phyloP scores from a whole-genome alignment of 352 stramenopile species.

The Phytophthora foliorum region DNA sequence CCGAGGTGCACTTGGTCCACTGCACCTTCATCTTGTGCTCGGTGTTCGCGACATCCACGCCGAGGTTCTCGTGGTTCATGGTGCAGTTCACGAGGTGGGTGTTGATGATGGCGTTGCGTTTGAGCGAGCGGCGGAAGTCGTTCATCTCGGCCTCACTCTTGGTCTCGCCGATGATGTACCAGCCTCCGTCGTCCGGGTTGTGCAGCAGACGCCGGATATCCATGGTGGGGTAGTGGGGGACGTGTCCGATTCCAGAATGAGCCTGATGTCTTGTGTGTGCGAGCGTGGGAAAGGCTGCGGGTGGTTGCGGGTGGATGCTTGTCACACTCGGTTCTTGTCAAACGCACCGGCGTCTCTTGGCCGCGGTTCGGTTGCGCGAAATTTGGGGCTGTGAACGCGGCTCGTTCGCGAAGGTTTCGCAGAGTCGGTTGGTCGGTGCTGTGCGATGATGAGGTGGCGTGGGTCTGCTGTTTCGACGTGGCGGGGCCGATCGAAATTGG shows the following conservation, averaged over 20 bases:
- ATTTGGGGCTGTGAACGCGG: conserved; percentile 14
- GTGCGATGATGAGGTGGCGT: conserved; percentile 29
- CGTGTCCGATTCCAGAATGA: conserved; percentile 39
- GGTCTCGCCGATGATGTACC: conserved; percentile 84
- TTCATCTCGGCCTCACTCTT: conserved; percentile 76
- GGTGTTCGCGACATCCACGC: conserved; percentile 42
- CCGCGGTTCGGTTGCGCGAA: conserved; percentile 13
- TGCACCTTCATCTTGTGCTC: conserved; percentile 91
- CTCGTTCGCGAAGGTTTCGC: conserved; percentile 37
- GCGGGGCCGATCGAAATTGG: conserved; percentile 12
- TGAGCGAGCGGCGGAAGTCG: conserved; percentile 80
- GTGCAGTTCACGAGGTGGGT: conserved; percentile 86
- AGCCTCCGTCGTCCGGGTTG: conserved; percentile 81
- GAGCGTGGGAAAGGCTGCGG: conserved; percentile 27
- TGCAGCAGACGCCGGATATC: conserved; percentile 81
- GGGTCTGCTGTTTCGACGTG: conserved; percentile 12
- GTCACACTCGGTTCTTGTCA: conserved; percentile 44
- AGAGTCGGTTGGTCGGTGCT: conserved; percentile 9
- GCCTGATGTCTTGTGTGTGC: background rate
- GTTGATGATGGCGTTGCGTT: conserved; percentile 89
- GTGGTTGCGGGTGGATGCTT: conserved; percentile 34
- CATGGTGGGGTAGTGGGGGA: conserved; percentile 40
- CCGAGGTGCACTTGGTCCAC: conserved; percentile 87
- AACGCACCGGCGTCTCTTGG: conserved; percentile 44
- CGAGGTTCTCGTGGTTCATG: conserved; percentile 76